Conservation (phyloP, 345 rosid genomes). For the Citrus reticulata region DNA sequence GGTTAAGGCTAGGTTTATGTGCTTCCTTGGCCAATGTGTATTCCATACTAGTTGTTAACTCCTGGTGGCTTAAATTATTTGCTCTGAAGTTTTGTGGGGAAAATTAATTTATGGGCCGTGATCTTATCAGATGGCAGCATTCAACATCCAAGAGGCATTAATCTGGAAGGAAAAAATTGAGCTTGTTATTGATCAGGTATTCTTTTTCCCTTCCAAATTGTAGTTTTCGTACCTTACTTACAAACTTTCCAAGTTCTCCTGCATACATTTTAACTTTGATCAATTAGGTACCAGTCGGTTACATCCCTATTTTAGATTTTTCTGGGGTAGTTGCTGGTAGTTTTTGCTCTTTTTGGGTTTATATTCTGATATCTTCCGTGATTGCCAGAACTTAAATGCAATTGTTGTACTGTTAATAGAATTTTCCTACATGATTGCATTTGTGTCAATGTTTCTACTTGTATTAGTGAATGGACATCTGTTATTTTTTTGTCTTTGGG, state of each 20-base stretch:
- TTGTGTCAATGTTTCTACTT: not conserved
- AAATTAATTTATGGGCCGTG: slow-evolving; percentile 20
- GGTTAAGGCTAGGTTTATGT: not conserved
- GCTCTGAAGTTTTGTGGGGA: not conserved
- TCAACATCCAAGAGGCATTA: slow-evolving; percentile 93
- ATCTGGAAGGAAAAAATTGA: slow-evolving; percentile 94
- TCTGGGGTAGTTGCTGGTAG: not conserved
- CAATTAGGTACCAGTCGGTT: not conserved
- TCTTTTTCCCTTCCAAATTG: slow-evolving; percentile 4
- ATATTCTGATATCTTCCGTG: not conserved
- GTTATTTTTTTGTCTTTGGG: not conserved
- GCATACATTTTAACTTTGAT: not conserved
- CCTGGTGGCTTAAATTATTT: slow-evolving; percentile 1
- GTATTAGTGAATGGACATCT: not conserved
- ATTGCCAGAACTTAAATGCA: not conserved
- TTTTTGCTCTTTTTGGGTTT: not conserved
- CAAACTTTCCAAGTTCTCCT: not conserved
- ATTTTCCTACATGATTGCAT: not conserved
- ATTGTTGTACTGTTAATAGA: not conserved
- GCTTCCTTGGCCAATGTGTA: slow-evolving; percentile 1
- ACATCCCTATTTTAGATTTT: not conserved
- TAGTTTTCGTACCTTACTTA: not conserved
- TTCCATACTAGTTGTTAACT: not conserved
- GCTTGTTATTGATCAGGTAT: slow-evolving; percentile 90
- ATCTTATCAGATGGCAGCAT: slow-evolving; percentile 93